These are phyloP conservation scores for Clarireedia homoeocarpa DNA, from an alignment of 2,329 filamentous ascomycete species.

Conservation along the genomic window DNA sequence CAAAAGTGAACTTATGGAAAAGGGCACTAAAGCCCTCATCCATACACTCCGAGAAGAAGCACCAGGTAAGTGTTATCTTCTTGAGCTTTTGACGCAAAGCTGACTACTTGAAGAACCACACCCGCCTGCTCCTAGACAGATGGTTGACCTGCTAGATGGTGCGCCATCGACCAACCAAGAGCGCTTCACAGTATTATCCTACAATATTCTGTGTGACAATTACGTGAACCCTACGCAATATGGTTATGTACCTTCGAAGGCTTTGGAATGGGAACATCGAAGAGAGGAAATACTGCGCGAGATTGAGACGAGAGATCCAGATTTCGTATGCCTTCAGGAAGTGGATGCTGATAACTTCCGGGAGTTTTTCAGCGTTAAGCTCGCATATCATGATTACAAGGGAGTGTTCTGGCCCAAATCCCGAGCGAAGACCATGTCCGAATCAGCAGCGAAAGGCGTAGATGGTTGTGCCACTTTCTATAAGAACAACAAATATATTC, in stretches of 20 bases:
- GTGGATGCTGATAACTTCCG: constrained; percentile 89
- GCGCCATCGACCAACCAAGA: constrained; percentile 48
- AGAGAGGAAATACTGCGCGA: constrained; percentile 77
- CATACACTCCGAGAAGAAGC: constrained; percentile 76
- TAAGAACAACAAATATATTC: constrained; percentile 88
- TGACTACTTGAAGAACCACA: constrained; percentile 52
- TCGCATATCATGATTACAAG: constrained; percentile 85
- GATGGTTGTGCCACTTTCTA: constrained; percentile 97
- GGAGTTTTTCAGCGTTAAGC: constrained; percentile 78
- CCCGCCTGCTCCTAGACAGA: constrained; percentile 68
- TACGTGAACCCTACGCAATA: constrained; percentile 81
- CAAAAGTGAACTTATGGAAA: constrained; percentile 77
- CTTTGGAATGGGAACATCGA: constrained; percentile 81
- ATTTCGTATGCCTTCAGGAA: constrained; percentile 90
- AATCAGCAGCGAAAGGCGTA: constrained; percentile 80
- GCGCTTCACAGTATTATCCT: constrained; percentile 78
- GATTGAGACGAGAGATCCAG: constrained; percentile 68
- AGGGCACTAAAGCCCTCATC: constrained; percentile 80
- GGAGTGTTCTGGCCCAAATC: constrained; percentile 89
- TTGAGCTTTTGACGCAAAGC: not conserved
- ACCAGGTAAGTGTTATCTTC: constrained; percentile 53
- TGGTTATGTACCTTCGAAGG: constrained; percentile 79
- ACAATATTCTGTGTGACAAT: constrained; percentile 93
- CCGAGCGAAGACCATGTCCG: constrained; percentile 83
- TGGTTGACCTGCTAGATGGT: constrained; percentile 69